Conservation (phyloP, 2,329 filamentous ascomycete genomes). For the Waltergamsia citrina region DNA sequence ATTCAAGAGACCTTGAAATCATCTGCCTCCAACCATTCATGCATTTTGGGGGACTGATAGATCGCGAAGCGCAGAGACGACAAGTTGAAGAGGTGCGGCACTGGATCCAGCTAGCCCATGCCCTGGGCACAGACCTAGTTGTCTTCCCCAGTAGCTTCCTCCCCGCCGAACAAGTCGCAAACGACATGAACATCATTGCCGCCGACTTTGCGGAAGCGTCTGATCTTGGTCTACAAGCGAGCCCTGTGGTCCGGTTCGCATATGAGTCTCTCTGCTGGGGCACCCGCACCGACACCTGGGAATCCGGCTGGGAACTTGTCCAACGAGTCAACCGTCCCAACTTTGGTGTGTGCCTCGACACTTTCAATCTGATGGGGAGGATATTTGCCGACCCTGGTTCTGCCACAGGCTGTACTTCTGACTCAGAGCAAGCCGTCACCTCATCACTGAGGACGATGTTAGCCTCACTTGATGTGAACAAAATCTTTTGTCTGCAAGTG, state of each 20-base stretch:
- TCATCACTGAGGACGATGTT: slow-evolving; percentile 45
- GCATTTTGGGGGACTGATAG: slow-evolving; percentile 63
- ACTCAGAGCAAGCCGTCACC: slow-evolving; percentile 43
- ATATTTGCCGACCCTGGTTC: slow-evolving; percentile 58
- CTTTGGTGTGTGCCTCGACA: slow-evolving; percentile 68
- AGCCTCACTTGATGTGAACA: slow-evolving; percentile 43
- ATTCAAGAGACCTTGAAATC: slow-evolving; percentile 42
- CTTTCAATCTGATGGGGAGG: slow-evolving; percentile 63
- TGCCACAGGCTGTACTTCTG: slow-evolving; percentile 33
- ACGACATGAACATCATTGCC: slow-evolving; percentile 46
- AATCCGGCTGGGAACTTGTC: slow-evolving; percentile 58
- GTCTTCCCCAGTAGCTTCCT: slow-evolving; percentile 65
- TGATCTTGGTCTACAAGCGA: slow-evolving; percentile 49
- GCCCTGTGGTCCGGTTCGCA: slow-evolving; percentile 52
- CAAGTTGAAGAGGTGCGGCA: slow-evolving; percentile 62
- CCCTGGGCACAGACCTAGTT: slow-evolving; percentile 59
- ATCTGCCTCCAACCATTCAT: slow-evolving; percentile 65
- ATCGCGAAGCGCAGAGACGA: slow-evolving; percentile 44
- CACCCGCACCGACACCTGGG: slow-evolving; percentile 60
- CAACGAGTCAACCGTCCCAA: slow-evolving; percentile 54
- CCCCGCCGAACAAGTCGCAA: slow-evolving; percentile 28
- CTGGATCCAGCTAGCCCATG: slow-evolving; percentile 50
- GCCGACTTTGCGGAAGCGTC: slow-evolving; percentile 53
- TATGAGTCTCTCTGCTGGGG: slow-evolving; percentile 67
- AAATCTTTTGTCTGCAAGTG: slow-evolving; percentile 67